Conservation (phyloP, 1,139 yeast genomes). For the Suhomyces terraborum region DNA sequence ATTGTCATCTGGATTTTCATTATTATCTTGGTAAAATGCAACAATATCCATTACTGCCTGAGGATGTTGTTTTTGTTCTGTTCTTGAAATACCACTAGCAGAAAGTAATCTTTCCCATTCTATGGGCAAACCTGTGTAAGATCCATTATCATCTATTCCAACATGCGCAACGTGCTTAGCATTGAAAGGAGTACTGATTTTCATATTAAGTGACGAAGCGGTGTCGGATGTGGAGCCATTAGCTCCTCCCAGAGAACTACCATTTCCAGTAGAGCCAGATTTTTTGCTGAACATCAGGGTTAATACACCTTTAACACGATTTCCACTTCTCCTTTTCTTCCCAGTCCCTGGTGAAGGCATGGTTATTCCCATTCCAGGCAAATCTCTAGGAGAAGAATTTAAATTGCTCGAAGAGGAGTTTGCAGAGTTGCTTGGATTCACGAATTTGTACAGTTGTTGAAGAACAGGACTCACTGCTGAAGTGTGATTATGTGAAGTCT, state of each 20-base stretch:
- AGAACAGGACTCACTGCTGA: constrained; percentile 40
- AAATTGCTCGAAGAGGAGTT: constrained; percentile 17
- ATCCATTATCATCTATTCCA: constrained; percentile 85
- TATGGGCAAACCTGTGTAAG: constrained; percentile 85
- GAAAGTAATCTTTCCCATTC: constrained; percentile 87
- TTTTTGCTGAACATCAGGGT: constrained; percentile 44
- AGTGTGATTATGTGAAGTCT: constrained; percentile 27
- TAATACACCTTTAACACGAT: constrained; percentile 44
- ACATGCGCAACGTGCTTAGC: constrained; percentile 93
- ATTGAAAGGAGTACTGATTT: constrained; percentile 86
- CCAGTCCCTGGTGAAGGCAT: constrained; percentile 17
- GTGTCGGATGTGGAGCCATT: constrained; percentile 19
- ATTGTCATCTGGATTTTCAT: constrained; percentile 63
- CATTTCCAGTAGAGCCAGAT: constrained; percentile 15
- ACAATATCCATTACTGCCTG: constrained; percentile 94
- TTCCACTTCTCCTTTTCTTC: constrained; percentile 38
- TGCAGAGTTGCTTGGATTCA: constrained; percentile 15
- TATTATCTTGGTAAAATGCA: constrained; percentile 75
- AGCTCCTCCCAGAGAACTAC: constrained; percentile 6
- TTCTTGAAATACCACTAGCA: constrained; percentile 82
- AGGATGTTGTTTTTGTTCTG: constrained; percentile 87
- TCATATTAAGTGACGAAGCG: constrained; percentile 45
- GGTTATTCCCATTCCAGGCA: constrained; percentile 28
- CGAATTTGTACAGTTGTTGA: constrained; percentile 22
- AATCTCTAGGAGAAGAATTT: constrained; percentile 28